Evolutionary conservation across 768 basidiomycete genomes (phyloP), one percentile per base, ranked within the genome.

Genomic region (Floccularia luteovirens): DNA sequence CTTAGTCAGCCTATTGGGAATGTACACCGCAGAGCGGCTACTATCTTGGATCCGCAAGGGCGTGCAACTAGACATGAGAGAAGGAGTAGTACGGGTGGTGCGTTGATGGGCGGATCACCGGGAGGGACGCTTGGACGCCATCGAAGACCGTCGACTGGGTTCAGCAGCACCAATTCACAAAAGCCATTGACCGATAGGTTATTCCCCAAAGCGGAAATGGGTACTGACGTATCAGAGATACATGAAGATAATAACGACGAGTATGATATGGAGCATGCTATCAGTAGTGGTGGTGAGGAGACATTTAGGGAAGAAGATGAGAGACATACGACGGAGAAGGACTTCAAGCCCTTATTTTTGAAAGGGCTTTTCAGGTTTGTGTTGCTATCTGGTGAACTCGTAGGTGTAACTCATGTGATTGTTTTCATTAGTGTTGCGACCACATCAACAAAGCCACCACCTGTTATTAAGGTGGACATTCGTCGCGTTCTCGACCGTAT

Each of bases 351-450:
- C 1, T 80, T 97, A 33, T 94, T 90, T 63, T 64, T 98, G 53
- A 99, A 98, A 63, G 96, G 96, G 4, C 56, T 99, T 36, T 97
- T 99, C 66, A 92, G 89, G 82, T 89, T 45, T 48, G 71, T 31
- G 40, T 24, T 43, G 25, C 11, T 39, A 10, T 11, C 8, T 41
- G 5, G 30, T 33, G 31, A 12, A 24, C 23, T 36, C 43, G 33
- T 30, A 35, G 39, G 39, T 30, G 36, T 36, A 28, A 24, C 24
- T 44, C 32, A 43, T 24, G 12, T 24, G 32, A 28, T 28, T 41
- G 35, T 33, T 37, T 38, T 27, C 22, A 8, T 16, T 38, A 90
- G 90, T 49, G 96, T 99, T 30, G 84, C 90, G 4, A 99, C 96
- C 4, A 99, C 96, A 1, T 87, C 91, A 20, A 91, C 91, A 3